Percentiles rank a stretch among this genome's conserved stretches.
Conservation (phyloP, 176 grass and related monocot genomes). For the Luzula sylvatica region DNA sequence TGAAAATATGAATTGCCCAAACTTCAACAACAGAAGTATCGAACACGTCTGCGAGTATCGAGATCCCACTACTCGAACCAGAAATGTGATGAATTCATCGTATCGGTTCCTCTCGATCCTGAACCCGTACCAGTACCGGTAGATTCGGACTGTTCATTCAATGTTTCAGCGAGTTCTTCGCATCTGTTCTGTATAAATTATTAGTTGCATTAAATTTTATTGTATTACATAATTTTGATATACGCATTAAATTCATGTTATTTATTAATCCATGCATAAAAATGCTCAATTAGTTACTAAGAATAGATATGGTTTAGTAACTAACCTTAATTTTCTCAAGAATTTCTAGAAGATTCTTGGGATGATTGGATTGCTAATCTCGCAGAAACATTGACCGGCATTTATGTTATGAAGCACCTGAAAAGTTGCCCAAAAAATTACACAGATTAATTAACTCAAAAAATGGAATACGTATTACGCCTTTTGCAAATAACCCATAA, state of each 20-base stretch:
- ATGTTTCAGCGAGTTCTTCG: conserved; percentile 58
- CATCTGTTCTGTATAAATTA: conserved; percentile 53
- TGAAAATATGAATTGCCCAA: no score
- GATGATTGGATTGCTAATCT: conserved; percentile 75
- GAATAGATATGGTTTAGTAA: not conserved
- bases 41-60: conserved; percentile 65
- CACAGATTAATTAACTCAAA: conserved; percentile 15
- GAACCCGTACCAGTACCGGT: conserved; percentile 24
- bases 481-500: no score
- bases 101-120: conserved; percentile 38
- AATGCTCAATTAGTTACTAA: not conserved
- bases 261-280: not conserved
- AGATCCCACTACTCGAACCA: conserved; percentile 35
- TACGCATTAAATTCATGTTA: not conserved
- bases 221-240: no score
- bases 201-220: conserved; percentile 19
- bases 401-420: conserved; percentile 94
- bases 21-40: conserved; percentile 72
- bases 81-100: conserved; percentile 36
- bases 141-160: conserved; percentile 58
- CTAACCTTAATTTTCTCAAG: conserved; percentile 69
- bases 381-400: conserved; percentile 56
- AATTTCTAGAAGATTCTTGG: conserved; percentile 59
- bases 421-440: conserved; percentile 22
- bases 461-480: no score